Evolutionary conservation across 225 moss, liverwort and hornwort species (phyloP).

Genomic region (Marchantia polymorpha): DNA sequence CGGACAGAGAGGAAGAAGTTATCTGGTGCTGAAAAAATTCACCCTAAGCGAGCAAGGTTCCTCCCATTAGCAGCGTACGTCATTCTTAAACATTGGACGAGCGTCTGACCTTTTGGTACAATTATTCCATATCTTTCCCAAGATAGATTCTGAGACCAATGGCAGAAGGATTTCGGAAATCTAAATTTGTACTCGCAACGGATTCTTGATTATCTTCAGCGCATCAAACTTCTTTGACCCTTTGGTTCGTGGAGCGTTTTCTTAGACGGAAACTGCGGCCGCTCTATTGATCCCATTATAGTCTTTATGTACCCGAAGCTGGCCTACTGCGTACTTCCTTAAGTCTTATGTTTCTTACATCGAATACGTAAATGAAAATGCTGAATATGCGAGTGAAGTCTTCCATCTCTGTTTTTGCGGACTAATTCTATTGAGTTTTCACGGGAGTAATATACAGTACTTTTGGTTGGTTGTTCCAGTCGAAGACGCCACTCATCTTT

Average conservation of each 20-base stretch:
- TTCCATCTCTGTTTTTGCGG: background rate
- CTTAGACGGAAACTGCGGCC: no score
- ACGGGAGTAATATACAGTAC: background rate
- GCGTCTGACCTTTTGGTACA: background rate
- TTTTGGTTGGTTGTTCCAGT: constrained; percentile 37
- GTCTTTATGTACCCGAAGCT: no score
- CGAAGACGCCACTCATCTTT: constrained; percentile 40
- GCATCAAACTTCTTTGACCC: no score
- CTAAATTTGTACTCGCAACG: no score
- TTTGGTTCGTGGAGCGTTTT: no score
- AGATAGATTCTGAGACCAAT: no score
- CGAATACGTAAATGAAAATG: background rate
- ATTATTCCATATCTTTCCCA: no score
- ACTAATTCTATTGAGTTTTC: background rate
- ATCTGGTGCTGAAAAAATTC: constrained; percentile 50
- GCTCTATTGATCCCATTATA: no score
- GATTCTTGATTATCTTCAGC: no score
- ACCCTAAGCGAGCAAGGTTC: constrained; percentile 79
- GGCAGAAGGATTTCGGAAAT: no score
- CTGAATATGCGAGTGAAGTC: background rate
- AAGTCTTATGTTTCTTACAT: no score
- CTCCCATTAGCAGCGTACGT: constrained; percentile 57
- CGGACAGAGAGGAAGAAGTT: constrained; percentile 29
- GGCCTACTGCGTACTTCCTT: no score
- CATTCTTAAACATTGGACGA: background rate